phyloP scores from a whole-genome alignment of 2,329 filamentous ascomycete genomes.

The Curvularia spicifera region DNA sequence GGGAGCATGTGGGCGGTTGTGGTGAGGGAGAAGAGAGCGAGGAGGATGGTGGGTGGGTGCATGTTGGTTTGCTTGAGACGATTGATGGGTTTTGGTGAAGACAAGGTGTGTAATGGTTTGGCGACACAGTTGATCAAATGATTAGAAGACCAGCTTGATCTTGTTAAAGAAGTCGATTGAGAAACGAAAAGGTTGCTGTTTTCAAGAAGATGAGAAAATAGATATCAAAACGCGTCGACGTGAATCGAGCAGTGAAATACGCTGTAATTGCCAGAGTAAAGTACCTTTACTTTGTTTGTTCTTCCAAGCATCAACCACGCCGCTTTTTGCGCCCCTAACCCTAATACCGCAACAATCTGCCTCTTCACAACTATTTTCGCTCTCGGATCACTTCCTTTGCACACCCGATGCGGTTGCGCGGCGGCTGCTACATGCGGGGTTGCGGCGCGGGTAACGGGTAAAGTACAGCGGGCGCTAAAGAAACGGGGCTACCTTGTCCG shows the following conservation, averaged over 20 bases:
- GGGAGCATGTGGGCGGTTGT: constrained; percentile 7
- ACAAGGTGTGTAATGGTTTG: neutral
- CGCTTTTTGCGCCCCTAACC: constrained; percentile 6
- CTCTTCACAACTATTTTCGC: constrained; percentile 9
- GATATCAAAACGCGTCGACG: neutral
- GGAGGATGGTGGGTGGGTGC: constrained; percentile 12
- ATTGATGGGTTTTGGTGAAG: neutral
- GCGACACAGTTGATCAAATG: constrained; percentile 3
- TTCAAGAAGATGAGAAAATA: neutral
- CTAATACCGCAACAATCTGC: constrained; percentile 1
- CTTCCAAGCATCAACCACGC: constrained; percentile 4
- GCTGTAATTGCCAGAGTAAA: neutral
- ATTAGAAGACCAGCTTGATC: neutral
- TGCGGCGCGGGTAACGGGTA: constrained; percentile 19
- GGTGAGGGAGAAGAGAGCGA: constrained; percentile 12
- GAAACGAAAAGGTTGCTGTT: neutral
- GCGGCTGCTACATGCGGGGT: constrained; percentile 17
- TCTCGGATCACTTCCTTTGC: constrained; percentile 3
- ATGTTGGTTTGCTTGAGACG: constrained; percentile 9
- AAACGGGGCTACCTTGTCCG: constrained; percentile 9
- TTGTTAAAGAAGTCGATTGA: neutral
- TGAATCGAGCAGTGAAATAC: neutral
- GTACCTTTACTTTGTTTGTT: neutral
- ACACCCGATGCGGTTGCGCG: constrained; percentile 3
- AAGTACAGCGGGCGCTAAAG: constrained; percentile 9